These are phyloP conservation scores for Lachnellula cervina DNA, from an alignment of 2,329 filamentous ascomycete species.

Conservation along the genomic window DNA sequence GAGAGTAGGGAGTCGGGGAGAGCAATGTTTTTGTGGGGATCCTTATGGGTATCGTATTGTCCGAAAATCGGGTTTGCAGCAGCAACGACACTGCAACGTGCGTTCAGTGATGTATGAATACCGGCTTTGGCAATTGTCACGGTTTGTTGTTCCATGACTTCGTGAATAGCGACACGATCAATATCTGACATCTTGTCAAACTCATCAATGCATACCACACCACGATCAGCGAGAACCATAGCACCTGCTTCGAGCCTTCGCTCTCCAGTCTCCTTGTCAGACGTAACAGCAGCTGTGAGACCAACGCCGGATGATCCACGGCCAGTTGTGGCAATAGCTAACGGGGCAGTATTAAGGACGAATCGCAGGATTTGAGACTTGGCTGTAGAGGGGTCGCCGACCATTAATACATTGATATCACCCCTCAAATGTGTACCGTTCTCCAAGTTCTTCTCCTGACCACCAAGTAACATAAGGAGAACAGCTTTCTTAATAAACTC, in stretches of 20 bases:
- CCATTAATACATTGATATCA: constrained; percentile 99
- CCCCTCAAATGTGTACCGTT: constrained; percentile 97
- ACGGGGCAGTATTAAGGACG: constrained; percentile 90
- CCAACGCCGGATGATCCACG: constrained; percentile 95
- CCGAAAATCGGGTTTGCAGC: constrained; percentile 97
- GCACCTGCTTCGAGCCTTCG: constrained; percentile 92
- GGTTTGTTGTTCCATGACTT: constrained; percentile 99
- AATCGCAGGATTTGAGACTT: constrained; percentile 98
- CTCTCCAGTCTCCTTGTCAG: constrained; percentile 96
- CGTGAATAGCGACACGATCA: constrained; percentile 96
- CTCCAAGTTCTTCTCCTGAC: constrained; percentile 97
- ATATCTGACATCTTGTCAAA: constrained; percentile 99
- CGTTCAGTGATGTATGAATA: constrained; percentile 95
- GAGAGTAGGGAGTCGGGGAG: constrained; percentile 93
- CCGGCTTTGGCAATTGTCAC: constrained; percentile 98
- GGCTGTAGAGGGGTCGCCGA: constrained; percentile 95
- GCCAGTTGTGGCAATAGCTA: constrained; percentile 95
- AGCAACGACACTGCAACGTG: constrained; percentile 91
- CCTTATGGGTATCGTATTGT: constrained; percentile 97
- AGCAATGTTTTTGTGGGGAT: constrained; percentile 97
- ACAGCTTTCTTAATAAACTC: constrained; percentile 98
- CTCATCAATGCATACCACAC: constrained; percentile 97
- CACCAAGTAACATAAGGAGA: constrained; percentile 86
- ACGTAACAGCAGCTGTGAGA: constrained; percentile 93
- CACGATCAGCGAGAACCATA: constrained; percentile 96